phyloP scores from a whole-genome alignment of 2,329 filamentous ascomycete species.

The Alternaria sp. region DNA sequence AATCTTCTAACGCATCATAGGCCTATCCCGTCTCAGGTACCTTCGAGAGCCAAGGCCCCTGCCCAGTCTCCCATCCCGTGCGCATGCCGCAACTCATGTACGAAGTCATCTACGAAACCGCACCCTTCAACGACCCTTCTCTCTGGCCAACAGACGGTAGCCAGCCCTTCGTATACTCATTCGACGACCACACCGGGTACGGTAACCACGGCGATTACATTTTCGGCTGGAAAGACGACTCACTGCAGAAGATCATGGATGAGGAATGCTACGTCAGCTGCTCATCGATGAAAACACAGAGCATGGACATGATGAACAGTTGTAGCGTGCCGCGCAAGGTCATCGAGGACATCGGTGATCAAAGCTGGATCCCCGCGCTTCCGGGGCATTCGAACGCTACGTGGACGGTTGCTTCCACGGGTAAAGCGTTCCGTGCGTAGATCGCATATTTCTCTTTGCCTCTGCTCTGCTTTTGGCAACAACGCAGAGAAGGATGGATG shows the following conservation, averaged over 20 bases:
- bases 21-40: conserved; percentile 28
- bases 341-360: conserved; percentile 56
- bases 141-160: conserved; percentile 36
- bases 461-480: background rate
- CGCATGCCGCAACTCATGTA: conserved; percentile 34
- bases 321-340: conserved; percentile 57
- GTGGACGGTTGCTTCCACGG: background rate
- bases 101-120: conserved; percentile 46
- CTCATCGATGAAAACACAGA: conserved; percentile 54
- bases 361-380: conserved; percentile 13
- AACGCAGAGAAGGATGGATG: background rate
- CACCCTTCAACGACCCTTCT: conserved; percentile 35
- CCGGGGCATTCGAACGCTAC: conserved; percentile 8
- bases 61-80: conserved; percentile 56
- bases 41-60: conserved; percentile 55
- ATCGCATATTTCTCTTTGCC: background rate
- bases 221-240: conserved; percentile 60
- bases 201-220: conserved; percentile 62
- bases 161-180: conserved; percentile 41
- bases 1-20: background rate
- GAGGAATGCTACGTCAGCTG: conserved; percentile 50
- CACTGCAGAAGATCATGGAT: conserved; percentile 52
- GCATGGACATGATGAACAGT: conserved; percentile 54
- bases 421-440: background rate
- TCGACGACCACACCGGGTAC: conserved; percentile 52